Evolutionary conservation across 2,329 filamentous ascomycete species (phyloP).

Genomic region (Chaetothyriales sp.): DNA sequence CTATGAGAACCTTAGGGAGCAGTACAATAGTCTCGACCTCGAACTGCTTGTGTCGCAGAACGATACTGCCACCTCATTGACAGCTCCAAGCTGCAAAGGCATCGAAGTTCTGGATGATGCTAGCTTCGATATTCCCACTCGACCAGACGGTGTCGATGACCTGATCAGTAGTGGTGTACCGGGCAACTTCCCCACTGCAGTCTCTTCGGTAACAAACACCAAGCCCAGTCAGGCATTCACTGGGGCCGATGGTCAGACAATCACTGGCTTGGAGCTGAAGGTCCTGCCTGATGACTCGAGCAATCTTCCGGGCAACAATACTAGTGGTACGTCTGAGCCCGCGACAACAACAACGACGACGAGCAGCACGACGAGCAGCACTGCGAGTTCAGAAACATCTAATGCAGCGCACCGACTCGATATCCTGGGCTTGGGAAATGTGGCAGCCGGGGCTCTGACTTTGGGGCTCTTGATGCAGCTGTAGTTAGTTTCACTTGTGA

Average conservation of each 20-base stretch:
- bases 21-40: constrained; percentile 64
- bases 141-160: constrained; percentile 51
- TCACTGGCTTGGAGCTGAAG: constrained; percentile 49
- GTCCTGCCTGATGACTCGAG: constrained; percentile 35
- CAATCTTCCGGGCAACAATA: constrained; percentile 40
- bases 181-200: constrained; percentile 43
- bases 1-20: constrained; percentile 57
- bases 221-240: constrained; percentile 44
- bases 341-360: constrained; percentile 9
- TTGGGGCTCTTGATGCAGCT: constrained; percentile 9
- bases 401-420: constrained; percentile 9
- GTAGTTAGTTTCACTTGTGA: not conserved
- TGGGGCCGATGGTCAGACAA: constrained; percentile 38
- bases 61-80: constrained; percentile 38
- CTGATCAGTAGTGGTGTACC: constrained; percentile 63
- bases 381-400: constrained; percentile 6
- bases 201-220: constrained; percentile 45
- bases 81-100: constrained; percentile 47
- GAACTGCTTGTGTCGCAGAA: constrained; percentile 49
- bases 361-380: constrained; percentile 3
- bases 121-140: constrained; percentile 61
- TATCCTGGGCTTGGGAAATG: constrained; percentile 5
- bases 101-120: constrained; percentile 49
- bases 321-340: constrained; percentile 19
- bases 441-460: constrained; percentile 7